Base-by-base conservation (phyloP, 371 early-diverging fungal genomes). In the Syncephalastrum sp. region DNA sequence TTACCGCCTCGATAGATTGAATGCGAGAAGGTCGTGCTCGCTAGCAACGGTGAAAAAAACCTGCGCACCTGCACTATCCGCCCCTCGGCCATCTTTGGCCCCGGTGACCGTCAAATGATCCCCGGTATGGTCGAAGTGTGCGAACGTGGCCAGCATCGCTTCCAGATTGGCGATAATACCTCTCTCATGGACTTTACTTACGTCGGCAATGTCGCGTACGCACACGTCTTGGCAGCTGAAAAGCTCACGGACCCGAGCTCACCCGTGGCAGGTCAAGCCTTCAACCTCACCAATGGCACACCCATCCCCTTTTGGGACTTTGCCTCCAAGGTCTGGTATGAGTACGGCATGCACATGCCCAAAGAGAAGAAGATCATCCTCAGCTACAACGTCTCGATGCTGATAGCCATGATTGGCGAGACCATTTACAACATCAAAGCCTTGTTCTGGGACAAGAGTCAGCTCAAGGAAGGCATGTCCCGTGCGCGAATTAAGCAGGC, bases 291-390 rank as follows among this genome's bases (percentile, higher is more conserved):
- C 54, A 94, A 96, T 61, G 95, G 93, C 55, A 84, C 91, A 3
- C 96, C 96, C 24, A 82, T 91, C n/a, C 91, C 90, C 14, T 95
- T 95, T 77, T 96, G 95, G 94, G 91, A 93, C 63, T 87, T 93
- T 59, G 78, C 88, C 49, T 82, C 88, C 50, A 68, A 78, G 46
- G 69, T 89, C 19, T 87, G 88, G 88, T 71, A 73, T 4, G 73
- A 75, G 47, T 78, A 82, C 53, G 86, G 86, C 50, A 52, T 56
- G 41, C 68, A 66, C 43, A 69, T 72, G 64, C 77, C 72, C 44
- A 77, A 74, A 24, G 57, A 47, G 23, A 79, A 71, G 44, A 76
- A 76, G 64, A 69, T 75, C 47, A 61, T 75, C 16, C 54, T 89
- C 3, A 76, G 82, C 17, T 73, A 69, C 33, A 65, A 66, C 19